phyloP scores from a whole-genome alignment of 129 eudicot species.

The Lactuca saligna region DNA sequence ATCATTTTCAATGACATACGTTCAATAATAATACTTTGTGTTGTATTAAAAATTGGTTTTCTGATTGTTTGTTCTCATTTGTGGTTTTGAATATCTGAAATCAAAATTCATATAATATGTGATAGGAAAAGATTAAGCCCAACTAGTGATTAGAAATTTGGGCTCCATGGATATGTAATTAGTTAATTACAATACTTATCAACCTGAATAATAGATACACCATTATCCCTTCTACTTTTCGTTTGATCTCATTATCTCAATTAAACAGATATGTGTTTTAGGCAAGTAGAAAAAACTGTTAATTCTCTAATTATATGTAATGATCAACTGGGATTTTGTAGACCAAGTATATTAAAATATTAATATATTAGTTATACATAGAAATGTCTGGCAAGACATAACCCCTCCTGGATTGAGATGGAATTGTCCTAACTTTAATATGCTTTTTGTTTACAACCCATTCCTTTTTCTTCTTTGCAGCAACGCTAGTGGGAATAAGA shows the following conservation, averaged over 20 bases:
- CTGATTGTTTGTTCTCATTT: not conserved
- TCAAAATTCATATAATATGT: slow-evolving; percentile 4
- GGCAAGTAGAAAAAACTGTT: not conserved
- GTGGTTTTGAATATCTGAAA: not conserved
- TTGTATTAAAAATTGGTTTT: not conserved
- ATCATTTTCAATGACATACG: not conserved
- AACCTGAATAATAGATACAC: not conserved
- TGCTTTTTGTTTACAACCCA: slow-evolving; percentile 38
- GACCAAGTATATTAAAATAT: not conserved
- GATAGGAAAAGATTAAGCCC: slow-evolving; percentile 26
- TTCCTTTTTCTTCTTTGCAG: slow-evolving; percentile 26
- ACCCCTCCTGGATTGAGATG: slow-evolving; percentile 36
- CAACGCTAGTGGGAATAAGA: slow-evolving; percentile 43
- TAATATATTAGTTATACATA: not conserved
- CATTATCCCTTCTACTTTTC: not conserved
- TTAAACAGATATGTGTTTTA: not conserved
- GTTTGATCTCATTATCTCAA: not conserved
- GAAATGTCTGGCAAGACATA: slow-evolving; percentile 16
- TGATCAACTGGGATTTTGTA: not conserved
- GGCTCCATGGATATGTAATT: slow-evolving; percentile 21
- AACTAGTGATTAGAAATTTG: slow-evolving; percentile 15
- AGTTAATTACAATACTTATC: not conserved
- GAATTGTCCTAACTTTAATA: slow-evolving; percentile 35
- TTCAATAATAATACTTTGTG: not conserved
- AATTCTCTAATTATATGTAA: not conserved